These are phyloP conservation scores for Termitomyces heimii DNA, from an alignment of 768 basidiomycete species.

Conservation along the genomic window DNA sequence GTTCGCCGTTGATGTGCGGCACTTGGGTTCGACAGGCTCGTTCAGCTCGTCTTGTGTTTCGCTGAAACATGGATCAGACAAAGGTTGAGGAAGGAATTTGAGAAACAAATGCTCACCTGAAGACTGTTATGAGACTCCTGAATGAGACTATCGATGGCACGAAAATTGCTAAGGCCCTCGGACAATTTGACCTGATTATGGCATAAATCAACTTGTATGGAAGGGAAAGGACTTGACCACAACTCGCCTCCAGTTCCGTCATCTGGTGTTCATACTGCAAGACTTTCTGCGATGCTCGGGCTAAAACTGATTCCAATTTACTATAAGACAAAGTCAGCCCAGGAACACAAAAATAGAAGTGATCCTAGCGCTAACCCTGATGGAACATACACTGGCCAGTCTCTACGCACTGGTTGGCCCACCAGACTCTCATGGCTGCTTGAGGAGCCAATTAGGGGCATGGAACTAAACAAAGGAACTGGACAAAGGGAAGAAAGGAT, in stretches of 20 bases:
- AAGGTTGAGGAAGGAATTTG: not conserved
- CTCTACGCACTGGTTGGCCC: constrained; percentile 1
- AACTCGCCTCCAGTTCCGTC: constrained; percentile 54
- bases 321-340: constrained; percentile 24
- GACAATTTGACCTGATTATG: constrained; percentile 50
- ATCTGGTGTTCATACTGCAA: constrained; percentile 48
- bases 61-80: constrained; percentile 27
- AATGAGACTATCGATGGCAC: constrained; percentile 64
- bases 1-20: constrained; percentile 53
- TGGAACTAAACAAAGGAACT: not conserved
- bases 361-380: constrained; percentile 11
- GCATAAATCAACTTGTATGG: not conserved
- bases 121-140: constrained; percentile 58
- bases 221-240: not conserved
- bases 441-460: not conserved
- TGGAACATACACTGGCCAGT: constrained; percentile 16
- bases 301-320: constrained; percentile 41
- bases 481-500: constrained; percentile 7
- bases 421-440: constrained; percentile 3
- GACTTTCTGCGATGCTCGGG: constrained; percentile 40
- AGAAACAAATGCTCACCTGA: constrained; percentile 35
- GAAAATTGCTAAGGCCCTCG: constrained; percentile 68
- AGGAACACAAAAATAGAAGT: not conserved
- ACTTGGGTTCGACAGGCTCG: constrained; percentile 53
- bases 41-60: constrained; percentile 53